Conservation (phyloP, 768 basidiomycete genomes). For the Lanmaoa rubissima region DNA sequence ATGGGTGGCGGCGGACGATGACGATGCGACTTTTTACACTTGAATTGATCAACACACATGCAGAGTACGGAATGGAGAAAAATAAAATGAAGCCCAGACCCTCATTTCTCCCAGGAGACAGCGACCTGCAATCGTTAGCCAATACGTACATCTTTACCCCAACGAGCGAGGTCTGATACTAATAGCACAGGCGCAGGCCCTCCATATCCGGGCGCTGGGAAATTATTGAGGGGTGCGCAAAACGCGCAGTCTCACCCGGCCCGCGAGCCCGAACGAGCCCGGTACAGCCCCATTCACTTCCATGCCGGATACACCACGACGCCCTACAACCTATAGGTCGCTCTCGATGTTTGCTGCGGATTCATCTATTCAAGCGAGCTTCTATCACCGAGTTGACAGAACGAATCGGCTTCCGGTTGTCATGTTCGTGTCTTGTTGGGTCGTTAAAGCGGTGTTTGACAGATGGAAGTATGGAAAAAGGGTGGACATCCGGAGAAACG, state of each 20-base stretch:
- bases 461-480: neutral
- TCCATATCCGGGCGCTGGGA: neutral
- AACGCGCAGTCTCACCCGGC: neutral
- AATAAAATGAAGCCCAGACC: neutral
- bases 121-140: neutral
- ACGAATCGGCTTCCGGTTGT: slow-evolving; percentile 7
- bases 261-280: neutral
- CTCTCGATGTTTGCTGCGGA: neutral
- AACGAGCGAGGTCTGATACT: neutral
- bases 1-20: neutral
- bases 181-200: neutral
- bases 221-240: neutral
- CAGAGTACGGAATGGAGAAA: neutral
- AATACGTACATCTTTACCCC: slow-evolving; percentile 9
- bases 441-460: slow-evolving; percentile 3
- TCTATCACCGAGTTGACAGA: neutral
- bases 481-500: neutral
- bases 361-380: neutral
- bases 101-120: neutral
- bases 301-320: neutral
- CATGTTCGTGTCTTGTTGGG: neutral
- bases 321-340: neutral
- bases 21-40: neutral
- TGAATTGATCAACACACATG: neutral
- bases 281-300: neutral